Percentiles rank a stretch among this genome's conserved stretches.
Conservation (phyloP, 2,329 filamentous ascomycete genomes). For the Trichoderma breve region DNA sequence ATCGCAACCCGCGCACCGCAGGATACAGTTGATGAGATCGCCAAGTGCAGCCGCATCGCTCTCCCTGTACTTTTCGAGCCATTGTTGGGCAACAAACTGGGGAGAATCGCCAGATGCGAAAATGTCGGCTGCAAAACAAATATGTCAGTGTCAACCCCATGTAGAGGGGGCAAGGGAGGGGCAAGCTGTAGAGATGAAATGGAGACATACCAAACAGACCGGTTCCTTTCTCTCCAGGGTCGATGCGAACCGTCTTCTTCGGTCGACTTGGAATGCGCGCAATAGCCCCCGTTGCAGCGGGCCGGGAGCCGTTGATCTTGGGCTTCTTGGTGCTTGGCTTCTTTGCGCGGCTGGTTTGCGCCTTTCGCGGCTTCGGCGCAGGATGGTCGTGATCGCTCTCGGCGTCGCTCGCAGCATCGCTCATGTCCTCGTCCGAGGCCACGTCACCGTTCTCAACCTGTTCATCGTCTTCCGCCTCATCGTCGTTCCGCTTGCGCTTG, state of each 20-base stretch:
- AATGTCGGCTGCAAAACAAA: conserved; percentile 52
- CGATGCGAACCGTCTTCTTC: conserved; percentile 55
- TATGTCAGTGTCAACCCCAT: background rate
- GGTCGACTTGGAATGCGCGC: conserved; percentile 51
- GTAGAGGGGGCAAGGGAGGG: conserved; percentile 26
- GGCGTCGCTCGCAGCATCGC: conserved; percentile 43
- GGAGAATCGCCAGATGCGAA: conserved; percentile 58
- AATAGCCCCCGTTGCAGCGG: conserved; percentile 36
- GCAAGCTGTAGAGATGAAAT: background rate
- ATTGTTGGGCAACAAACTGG: conserved; percentile 58
- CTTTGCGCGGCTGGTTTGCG: conserved; percentile 46
- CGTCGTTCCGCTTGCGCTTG: conserved; percentile 58
- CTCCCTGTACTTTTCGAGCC: conserved; percentile 57
- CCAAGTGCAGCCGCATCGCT: conserved; percentile 55
- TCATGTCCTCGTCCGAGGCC: conserved; percentile 46
- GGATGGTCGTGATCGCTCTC: conserved; percentile 47
- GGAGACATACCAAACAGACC: conserved; percentile 53
- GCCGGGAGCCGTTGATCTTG: conserved; percentile 57
- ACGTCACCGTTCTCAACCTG: conserved; percentile 49
- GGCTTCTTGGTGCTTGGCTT: conserved; percentile 63
- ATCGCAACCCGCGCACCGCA: conserved; percentile 75
- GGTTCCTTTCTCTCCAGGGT: conserved; percentile 50
- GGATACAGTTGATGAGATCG: conserved; percentile 65
- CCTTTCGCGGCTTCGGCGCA: conserved; percentile 38
- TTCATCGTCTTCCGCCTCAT: conserved; percentile 46